Evolutionary conservation across 2,329 filamentous ascomycete species (phyloP).

Genomic region (Chaetoscypha palmicola): DNA sequence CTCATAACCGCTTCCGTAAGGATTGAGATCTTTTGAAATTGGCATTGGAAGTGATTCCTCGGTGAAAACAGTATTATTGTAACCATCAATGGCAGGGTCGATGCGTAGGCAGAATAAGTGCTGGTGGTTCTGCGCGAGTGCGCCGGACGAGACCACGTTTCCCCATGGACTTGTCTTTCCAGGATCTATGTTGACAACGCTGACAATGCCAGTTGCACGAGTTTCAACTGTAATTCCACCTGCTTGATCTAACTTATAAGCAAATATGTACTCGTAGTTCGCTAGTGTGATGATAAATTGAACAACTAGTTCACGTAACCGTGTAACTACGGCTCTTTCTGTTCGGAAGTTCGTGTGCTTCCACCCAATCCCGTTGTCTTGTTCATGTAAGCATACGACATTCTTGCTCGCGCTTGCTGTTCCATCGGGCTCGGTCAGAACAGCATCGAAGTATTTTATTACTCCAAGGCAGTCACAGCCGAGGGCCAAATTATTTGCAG

Average conservation of each 20-base stretch:
- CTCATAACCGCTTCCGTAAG: constrained; percentile 46
- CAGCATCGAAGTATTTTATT: constrained; percentile 57
- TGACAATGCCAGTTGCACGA: constrained; percentile 59
- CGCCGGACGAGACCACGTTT: constrained; percentile 55
- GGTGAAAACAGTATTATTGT: constrained; percentile 44
- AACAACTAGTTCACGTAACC: constrained; percentile 55
- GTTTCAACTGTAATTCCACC: constrained; percentile 55
- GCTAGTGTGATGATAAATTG: constrained; percentile 63
- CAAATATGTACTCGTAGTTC: constrained; percentile 66
- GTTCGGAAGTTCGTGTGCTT: constrained; percentile 66
- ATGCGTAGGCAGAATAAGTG: constrained; percentile 50
- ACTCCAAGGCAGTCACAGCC: constrained; percentile 64
- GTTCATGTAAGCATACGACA: constrained; percentile 62
- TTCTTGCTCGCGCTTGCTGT: constrained; percentile 48
- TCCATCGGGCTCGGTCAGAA: constrained; percentile 47
- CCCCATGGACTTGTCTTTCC: constrained; percentile 46
- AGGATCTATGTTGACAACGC: constrained; percentile 45
- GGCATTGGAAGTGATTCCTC: constrained; percentile 46
- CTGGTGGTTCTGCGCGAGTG: constrained; percentile 53
- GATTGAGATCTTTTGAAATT: constrained; percentile 40
- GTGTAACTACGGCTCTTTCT: constrained; percentile 51
- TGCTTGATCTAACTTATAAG: constrained; percentile 56
- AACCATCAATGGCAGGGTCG: constrained; percentile 50
- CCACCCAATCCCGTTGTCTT: constrained; percentile 63
- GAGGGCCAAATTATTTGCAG: constrained; percentile 58